Evolutionary conservation across 2,329 filamentous ascomycete genomes (phyloP), one percentile per base, ranked within the genome.

Genomic region (Sporothrix curviconia): DNA sequence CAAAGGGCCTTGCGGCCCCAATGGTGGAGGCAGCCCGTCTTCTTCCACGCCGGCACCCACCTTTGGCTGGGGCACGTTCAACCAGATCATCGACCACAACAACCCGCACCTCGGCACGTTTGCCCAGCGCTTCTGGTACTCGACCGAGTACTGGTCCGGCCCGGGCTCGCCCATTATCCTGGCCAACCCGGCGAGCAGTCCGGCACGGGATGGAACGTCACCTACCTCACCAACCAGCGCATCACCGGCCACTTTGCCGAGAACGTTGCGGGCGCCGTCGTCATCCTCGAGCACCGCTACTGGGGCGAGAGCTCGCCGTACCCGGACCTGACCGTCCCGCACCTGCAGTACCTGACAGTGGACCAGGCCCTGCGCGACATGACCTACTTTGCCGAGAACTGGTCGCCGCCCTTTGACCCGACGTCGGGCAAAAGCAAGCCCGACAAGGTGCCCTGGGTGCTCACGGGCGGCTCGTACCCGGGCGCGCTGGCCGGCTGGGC

Each of bases 391-490:
- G 74, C 73, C 61, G 67, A 66, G 57, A 70, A 74, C 47, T 77
- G 76, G n/a, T 64, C 72, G 14, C 69, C 80, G 22, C 78, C 79
- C 0, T 83, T 82, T 58, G 79, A 80, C 61, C n/a, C n/a, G n/a
- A 64, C 63, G 1, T 69, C 54, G 15, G 70, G 71, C 15, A 69
- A 66, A 60, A 81, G 74, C 62, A 72, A 40, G 7, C 75, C 79
- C 4, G 67, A 70, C 22, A 70, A 74, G 40, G 78, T 78, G 7
- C 79, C 81, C 0, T 84, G 80, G 81, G 68, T 83, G 17, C 71
- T 77, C 52, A 70, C 73, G 8, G 81, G 81, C 22, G 80, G 79
- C 11, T 81, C 78, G 1, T 83, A 83, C 65, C 71, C 76, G 14
- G 81, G 80, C 42, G 80, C 79, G 1, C 68, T 83, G 42, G 68